A percentile compares a stretch with the other conserved stretches of the same genome.
These are phyloP conservation scores for Orbilia blumenaviensis DNA, from an alignment of 2,329 filamentous ascomycete species.

Conservation along the genomic window DNA sequence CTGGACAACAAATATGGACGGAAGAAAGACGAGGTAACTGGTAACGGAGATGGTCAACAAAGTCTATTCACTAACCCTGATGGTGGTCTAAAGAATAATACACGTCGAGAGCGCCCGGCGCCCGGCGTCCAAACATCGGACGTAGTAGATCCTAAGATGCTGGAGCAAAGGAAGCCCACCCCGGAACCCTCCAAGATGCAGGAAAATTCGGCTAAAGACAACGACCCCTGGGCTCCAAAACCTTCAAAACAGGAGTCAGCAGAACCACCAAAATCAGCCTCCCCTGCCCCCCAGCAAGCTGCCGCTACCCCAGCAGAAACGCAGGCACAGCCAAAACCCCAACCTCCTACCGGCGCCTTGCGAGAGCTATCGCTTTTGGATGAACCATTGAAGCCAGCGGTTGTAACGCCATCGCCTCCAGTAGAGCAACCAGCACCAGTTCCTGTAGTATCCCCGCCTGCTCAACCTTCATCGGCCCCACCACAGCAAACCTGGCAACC, in stretches of 20 bases:
- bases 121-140: slow-evolving; percentile 87
- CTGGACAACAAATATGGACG: slow-evolving; percentile 83
- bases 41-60: slow-evolving; percentile 66
- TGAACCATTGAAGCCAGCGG: slow-evolving; percentile 68
- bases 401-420: slow-evolving; percentile 58
- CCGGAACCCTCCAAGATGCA: slow-evolving; percentile 65
- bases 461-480: slow-evolving; percentile 63
- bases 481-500: slow-evolving; percentile 59
- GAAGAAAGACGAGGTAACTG: slow-evolving; percentile 69
- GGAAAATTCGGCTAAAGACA: slow-evolving; percentile 76
- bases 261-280: slow-evolving; percentile 60
- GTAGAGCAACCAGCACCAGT: slow-evolving; percentile 61
- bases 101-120: slow-evolving; percentile 85
- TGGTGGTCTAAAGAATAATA: slow-evolving; percentile 92
- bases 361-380: slow-evolving; percentile 73
- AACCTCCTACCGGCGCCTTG: slow-evolving; percentile 74
- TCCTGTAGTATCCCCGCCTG: slow-evolving; percentile 67
- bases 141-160: slow-evolving; percentile 84
- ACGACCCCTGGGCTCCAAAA: slow-evolving; percentile 97
- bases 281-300: slow-evolving; percentile 59
- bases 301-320: slow-evolving; percentile 59
- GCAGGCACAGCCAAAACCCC: slow-evolving; percentile 62
- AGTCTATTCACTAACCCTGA: slow-evolving; percentile 90
- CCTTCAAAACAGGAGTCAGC: slow-evolving; percentile 71
- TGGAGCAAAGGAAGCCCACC: slow-evolving; percentile 70